A percentile compares a stretch with the other conserved stretches of the same genome.
phyloP scores from a whole-genome alignment of 2,329 filamentous ascomycete species.

The Thermomyces lanuginosus region DNA sequence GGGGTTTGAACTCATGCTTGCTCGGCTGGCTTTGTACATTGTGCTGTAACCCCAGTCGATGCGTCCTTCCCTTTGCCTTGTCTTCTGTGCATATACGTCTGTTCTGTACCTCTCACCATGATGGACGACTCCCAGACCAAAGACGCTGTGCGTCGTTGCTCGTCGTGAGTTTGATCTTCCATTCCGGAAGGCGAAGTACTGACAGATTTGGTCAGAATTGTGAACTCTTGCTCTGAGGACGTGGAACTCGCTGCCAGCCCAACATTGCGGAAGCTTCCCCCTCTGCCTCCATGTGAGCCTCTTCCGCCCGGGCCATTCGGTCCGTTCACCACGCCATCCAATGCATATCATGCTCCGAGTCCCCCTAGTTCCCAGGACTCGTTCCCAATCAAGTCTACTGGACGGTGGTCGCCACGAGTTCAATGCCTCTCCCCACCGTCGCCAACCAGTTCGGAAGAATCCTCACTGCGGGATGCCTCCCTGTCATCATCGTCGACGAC shows the following conservation, averaged over 20 bases:
- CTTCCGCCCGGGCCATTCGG: conserved; percentile 24
- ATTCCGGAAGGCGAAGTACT: conserved; percentile 1
- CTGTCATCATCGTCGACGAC: too few relatives aligned
- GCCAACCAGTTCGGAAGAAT: conserved; percentile 22
- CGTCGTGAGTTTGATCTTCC: conserved; percentile 9
- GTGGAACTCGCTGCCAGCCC: conserved; percentile 13
- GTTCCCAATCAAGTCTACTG: conserved; percentile 17
- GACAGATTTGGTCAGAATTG: conserved; percentile 7
- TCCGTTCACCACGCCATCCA: conserved; percentile 17
- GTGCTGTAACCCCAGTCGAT: not conserved
- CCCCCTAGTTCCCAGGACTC: conserved; percentile 20
- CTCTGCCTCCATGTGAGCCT: conserved; percentile 22
- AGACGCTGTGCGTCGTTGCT: conserved; percentile 17
- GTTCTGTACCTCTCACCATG: conserved; percentile 11
- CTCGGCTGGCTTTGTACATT: too few relatives aligned
- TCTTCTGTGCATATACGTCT: too few relatives aligned
- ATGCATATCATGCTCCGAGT: conserved; percentile 14
- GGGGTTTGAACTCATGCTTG: too few relatives aligned
- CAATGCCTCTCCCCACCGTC: conserved; percentile 20
- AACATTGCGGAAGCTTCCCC: conserved; percentile 22
- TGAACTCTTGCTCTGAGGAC: conserved; percentile 11
- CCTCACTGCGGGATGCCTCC: conserved; percentile 22
- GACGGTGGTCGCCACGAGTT: too few relatives aligned
- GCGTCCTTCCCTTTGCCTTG: too few relatives aligned
- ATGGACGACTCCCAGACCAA: conserved; percentile 17